Evolutionary conservation across 164 flowering plant species (phyloP), one percentile per base, ranked within the genome.

Genomic region (Magnolia sinica): DNA sequence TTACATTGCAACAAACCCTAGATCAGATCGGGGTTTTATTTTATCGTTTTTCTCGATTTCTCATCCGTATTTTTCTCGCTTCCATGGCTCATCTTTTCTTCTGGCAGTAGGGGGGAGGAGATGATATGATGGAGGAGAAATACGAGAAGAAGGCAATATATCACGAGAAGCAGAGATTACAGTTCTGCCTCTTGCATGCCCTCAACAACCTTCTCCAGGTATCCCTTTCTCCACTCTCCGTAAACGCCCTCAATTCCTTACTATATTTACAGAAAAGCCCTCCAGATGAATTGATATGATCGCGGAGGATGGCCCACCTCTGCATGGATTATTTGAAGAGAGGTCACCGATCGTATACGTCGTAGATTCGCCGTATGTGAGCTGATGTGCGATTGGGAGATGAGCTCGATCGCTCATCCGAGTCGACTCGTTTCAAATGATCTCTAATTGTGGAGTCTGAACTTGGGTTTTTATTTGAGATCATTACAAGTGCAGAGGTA

Each of bases 141-240:
- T 58, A 19, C 71, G 71, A 37, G n/a, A 67, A 79, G 58, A 6
- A 79, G 45, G 76, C 77, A 80, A 77, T 96, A 76, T 96, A 94
- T 77, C 99, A 96, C 78, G 99, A 96, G 85, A 89, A 86, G 81
- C 99, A 96, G 79, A 89, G 80, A 77, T 70, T 94, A 51, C 98
- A 96, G 68, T 88, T 91, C 77, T 94, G 98, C 81, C 95, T 92
- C 72, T 80, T 96, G 71, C 99, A 96, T 79, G 83, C 98, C 70
- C 98, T 94, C 82, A 96, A 94, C 80, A 94, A 91, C 84, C 99
- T 94, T 77, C 90, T 91, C 76, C 99, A 96, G 97, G 99, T 95
- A 55, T 20, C 37, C n/a, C 18, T 14, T 29, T 51, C 11, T 75
- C 59, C 6, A 0, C n/a, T 75, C 58, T 3, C 1, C 24, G 13